These are phyloP conservation scores for Limnanthes douglasii DNA, from an alignment of 345 rosid species.

Conservation along the genomic window DNA sequence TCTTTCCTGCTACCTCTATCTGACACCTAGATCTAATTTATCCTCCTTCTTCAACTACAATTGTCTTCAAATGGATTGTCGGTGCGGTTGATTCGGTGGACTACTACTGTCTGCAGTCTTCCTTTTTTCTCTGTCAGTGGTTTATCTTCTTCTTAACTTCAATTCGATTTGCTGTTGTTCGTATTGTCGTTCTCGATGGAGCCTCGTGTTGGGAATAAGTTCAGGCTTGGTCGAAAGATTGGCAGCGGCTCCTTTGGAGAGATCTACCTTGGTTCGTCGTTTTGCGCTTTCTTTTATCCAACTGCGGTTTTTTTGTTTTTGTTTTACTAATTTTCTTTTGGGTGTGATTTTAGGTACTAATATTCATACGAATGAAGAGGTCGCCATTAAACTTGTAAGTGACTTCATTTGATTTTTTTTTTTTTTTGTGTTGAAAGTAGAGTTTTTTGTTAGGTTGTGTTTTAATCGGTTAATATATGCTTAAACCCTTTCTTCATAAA, in stretches of 20 bases:
- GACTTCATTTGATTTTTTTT: slow-evolving; percentile 1
- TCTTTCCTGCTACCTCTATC: slow-evolving; percentile 1
- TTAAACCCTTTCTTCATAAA: no score
- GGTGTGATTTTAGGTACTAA: slow-evolving; percentile 44
- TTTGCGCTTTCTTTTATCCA: background rate
- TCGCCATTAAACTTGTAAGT: slow-evolving; percentile 94
- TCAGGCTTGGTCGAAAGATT: slow-evolving; percentile 83
- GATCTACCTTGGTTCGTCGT: slow-evolving; percentile 75
- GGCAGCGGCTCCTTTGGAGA: slow-evolving; percentile 98
- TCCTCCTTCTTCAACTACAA: background rate
- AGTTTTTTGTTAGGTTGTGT: background rate
- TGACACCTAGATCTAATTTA: background rate
- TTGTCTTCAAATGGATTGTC: slow-evolving; percentile 6
- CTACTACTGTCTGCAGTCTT: no score
- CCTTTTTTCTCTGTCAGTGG: no score
- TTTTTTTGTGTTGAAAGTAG: background rate
- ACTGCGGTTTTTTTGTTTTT: background rate
- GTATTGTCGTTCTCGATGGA: slow-evolving; percentile 34
- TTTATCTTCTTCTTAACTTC: no score
- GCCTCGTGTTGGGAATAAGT: slow-evolving; percentile 80
- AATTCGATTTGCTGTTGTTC: slow-evolving; percentile 14
- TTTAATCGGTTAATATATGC: no score
- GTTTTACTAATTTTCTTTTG: background rate
- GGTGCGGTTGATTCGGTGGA: slow-evolving; percentile 12
- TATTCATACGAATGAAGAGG: slow-evolving; percentile 84